Conservation (phyloP, 1,284 basidiomycete genomes). For the Ustilago cynodontis region DNA sequence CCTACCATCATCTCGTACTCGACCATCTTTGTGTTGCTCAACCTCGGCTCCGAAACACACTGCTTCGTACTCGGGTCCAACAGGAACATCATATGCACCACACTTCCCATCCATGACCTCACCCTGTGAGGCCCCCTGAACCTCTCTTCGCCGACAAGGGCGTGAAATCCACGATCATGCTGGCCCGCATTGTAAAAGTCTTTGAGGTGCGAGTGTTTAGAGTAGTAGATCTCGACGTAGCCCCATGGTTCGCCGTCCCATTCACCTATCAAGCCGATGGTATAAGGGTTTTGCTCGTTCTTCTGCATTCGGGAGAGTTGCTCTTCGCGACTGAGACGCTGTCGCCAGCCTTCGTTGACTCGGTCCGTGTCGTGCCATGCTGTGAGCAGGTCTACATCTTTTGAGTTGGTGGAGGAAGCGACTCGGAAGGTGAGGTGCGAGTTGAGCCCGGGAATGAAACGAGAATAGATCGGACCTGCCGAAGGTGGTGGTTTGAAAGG, state of each 20-base stretch:
- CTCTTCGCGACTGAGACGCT: constrained; percentile 51
- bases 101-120: constrained; percentile 65
- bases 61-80: constrained; percentile 58
- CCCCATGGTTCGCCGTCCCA: constrained; percentile 68
- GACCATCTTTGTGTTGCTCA: constrained; percentile 66
- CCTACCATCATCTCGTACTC: constrained; percentile 66
- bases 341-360: constrained; percentile 65
- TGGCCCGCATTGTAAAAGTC: constrained; percentile 50
- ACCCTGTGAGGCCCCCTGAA: constrained; percentile 65
- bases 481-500: constrained; percentile 28
- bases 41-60: constrained; percentile 62
- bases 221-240: constrained; percentile 66
- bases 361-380: constrained; percentile 65
- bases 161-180: constrained; percentile 65
- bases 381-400: constrained; percentile 58
- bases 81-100: constrained; percentile 64
- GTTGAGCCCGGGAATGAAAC: constrained; percentile 58
- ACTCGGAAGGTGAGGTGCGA: constrained; percentile 62
- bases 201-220: constrained; percentile 51
- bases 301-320: constrained; percentile 54
- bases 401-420: constrained; percentile 42
- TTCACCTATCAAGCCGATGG: constrained; percentile 60
- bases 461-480: constrained; percentile 53
- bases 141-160: constrained; percentile 63
- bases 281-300: constrained; percentile 37